Conservation (phyloP, 2,329 filamentous ascomycete species). For the Nemania diffusa region DNA sequence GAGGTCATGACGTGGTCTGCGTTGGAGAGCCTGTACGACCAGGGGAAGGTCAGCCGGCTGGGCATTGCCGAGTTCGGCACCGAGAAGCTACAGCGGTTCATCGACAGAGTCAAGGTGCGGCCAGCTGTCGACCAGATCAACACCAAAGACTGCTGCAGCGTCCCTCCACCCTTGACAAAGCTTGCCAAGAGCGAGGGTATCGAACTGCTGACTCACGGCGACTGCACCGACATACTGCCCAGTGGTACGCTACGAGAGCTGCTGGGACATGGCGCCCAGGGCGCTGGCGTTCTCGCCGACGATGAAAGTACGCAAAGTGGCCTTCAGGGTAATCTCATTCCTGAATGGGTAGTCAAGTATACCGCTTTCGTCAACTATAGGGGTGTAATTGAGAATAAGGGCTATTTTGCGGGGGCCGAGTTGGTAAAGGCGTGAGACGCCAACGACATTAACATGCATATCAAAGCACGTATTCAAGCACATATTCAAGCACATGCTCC, state of each 20-base stretch:
- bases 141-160: slow-evolving; percentile 92
- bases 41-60: slow-evolving; percentile 77
- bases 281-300: slow-evolving; percentile 79
- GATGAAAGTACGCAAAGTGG: slow-evolving; percentile 63
- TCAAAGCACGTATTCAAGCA: not conserved
- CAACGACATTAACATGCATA: slow-evolving; percentile 1
- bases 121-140: slow-evolving; percentile 97
- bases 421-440: slow-evolving; percentile 56
- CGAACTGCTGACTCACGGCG: slow-evolving; percentile 91
- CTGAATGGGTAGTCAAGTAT: slow-evolving; percentile 97
- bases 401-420: slow-evolving; percentile 91
- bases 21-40: slow-evolving; percentile 76
- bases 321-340: slow-evolving; percentile 79
- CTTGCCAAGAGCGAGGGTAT: slow-evolving; percentile 86
- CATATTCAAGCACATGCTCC: slow-evolving; percentile 6
- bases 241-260: slow-evolving; percentile 86
- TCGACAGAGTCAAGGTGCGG: slow-evolving; percentile 74
- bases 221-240: slow-evolving; percentile 91
- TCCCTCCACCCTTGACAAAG: slow-evolving; percentile 85
- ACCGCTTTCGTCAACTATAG: slow-evolving; percentile 93
- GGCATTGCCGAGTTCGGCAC: slow-evolving; percentile 93
- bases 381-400: slow-evolving; percentile 97
- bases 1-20: slow-evolving; percentile 75
- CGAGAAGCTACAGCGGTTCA: slow-evolving; percentile 80
- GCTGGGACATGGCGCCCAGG: slow-evolving; percentile 75